Percentiles rank a stretch among this genome's conserved stretches.
Evolutionary conservation across 306 rosid genomes (phyloP).

Genomic region (Amphicarpaea edgeworthii): DNA sequence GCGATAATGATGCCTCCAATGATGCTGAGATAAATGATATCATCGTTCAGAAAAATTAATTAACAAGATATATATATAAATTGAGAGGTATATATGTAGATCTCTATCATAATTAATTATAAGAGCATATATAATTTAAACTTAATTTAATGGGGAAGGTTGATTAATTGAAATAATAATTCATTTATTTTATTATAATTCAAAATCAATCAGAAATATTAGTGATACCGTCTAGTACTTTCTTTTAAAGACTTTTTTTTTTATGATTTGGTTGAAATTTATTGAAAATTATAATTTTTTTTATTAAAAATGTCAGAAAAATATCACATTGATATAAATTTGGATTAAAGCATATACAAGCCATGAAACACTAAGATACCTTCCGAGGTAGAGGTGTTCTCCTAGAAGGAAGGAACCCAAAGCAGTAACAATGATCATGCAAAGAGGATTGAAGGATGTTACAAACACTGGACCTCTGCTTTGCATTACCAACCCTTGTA

Average conservation of each 20-base stretch:
- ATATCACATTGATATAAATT: no score
- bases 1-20: slow-evolving; percentile 72
- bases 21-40: slow-evolving; percentile 43
- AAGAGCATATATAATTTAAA: neutral
- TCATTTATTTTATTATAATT: no score
- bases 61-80: neutral
- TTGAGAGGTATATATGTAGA: neutral
- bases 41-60: slow-evolving; percentile 1
- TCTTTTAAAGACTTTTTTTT: no score
- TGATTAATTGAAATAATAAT: no score
- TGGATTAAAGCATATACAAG: neutral
- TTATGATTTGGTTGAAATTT: no score
- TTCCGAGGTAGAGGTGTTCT: slow-evolving; percentile 71
- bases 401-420: slow-evolving; percentile 63
- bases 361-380: slow-evolving; percentile 42
- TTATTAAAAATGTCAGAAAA: no score
- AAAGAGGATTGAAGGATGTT: slow-evolving; percentile 79
- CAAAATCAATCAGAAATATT: no score
- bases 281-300: no score
- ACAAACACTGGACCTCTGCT: slow-evolving; percentile 79
- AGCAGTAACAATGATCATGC: slow-evolving; percentile 70
- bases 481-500: slow-evolving; percentile 74
- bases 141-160: no score
- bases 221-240: no score
- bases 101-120: neutral